phyloP scores from a whole-genome alignment of 257 asterid genomes.

The Craterostigma plantagineum region DNA sequence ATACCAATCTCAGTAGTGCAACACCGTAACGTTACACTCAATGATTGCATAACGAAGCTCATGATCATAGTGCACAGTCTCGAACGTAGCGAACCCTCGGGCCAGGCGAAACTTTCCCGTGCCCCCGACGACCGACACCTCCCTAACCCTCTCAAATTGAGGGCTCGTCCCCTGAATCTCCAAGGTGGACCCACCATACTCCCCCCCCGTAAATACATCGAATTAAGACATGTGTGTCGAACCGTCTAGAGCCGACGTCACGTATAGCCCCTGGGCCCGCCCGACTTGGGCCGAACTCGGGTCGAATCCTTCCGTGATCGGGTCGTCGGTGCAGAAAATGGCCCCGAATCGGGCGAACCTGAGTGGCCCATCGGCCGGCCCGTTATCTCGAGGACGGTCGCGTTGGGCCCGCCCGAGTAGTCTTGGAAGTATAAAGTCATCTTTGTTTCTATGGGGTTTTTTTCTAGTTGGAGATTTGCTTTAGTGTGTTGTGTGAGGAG shows the following conservation, averaged over 20 bases:
- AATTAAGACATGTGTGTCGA: slow-evolving; percentile 23
- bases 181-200: slow-evolving; percentile 25
- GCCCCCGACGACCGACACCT: slow-evolving; percentile 47
- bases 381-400: slow-evolving; percentile 25
- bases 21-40: slow-evolving; percentile 20
- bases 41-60: slow-evolving; percentile 17
- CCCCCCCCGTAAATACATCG: slow-evolving; percentile 24
- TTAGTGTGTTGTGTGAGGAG: too few relatives aligned
- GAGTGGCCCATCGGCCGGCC: slow-evolving; percentile 13
- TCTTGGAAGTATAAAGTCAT: slow-evolving; percentile 32
- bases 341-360: slow-evolving; percentile 27
- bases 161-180: slow-evolving; percentile 34
- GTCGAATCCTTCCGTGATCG: slow-evolving; percentile 16
- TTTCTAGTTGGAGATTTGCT: too few relatives aligned
- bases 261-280: slow-evolving; percentile 32
- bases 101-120: slow-evolving; percentile 39
- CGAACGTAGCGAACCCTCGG: slow-evolving; percentile 32
- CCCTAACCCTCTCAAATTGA: slow-evolving; percentile 31
- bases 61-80: slow-evolving; percentile 24
- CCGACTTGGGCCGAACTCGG: slow-evolving; percentile 18
- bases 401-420: slow-evolving; percentile 24
- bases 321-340: slow-evolving; percentile 30
- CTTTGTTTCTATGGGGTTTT: slow-evolving; percentile 15
- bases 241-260: slow-evolving; percentile 42
- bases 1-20: slow-evolving; percentile 20